Base-by-base conservation (phyloP, 1,139 yeast genomes). In the Martiniozyma asiatica region DNA sequence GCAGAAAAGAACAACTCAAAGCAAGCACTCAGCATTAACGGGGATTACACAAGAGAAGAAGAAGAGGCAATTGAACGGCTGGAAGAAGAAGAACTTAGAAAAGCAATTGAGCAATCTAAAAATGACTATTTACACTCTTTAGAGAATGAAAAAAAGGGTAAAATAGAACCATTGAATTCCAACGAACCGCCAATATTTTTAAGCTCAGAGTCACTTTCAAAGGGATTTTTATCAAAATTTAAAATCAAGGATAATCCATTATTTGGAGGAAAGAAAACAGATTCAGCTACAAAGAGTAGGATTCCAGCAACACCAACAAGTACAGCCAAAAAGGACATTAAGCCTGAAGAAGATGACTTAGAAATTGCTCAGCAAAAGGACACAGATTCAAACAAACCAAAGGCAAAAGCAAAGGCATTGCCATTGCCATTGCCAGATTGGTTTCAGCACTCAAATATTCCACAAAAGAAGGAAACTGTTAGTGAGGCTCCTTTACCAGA, bases 91-190 rank as follows among this genome's bases (percentile, higher is more conserved):
- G 64, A 64, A 16, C 38, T 65, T 24, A 45, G 42, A 29, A 38
- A 38, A 25, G 73, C 72, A 0, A 57, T 68, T 17, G 67, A 63
- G 34, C 44, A 48, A 27, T 65, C 72, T 0, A 65, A 61, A 36
- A 27, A 32, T 25, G 56, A 52, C 15, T 50, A 50, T 26, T 22
- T 41, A 12, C 32, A 33, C 4, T 28, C 39, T 29, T 32, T 35
- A 21, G 26, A 34, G 11, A 36, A 34, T 14, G 48, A 43, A 24
- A 32, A 27, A 10, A 15, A 23, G 4, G 36, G 31, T 4, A 11
- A 11, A 25, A 25, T 5, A 25, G 32, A 9, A 16, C 20, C 4
- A 21, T 25, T 3, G 27, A 25, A 9, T 16, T 8, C 8, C 11
- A 33, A 35, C 12, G 41, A 38, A 10, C 40, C 44, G 2, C 53